These are phyloP conservation scores for Coriolopsis trogii DNA, from an alignment of 1,284 basidiomycete genomes.

Conservation along the genomic window DNA sequence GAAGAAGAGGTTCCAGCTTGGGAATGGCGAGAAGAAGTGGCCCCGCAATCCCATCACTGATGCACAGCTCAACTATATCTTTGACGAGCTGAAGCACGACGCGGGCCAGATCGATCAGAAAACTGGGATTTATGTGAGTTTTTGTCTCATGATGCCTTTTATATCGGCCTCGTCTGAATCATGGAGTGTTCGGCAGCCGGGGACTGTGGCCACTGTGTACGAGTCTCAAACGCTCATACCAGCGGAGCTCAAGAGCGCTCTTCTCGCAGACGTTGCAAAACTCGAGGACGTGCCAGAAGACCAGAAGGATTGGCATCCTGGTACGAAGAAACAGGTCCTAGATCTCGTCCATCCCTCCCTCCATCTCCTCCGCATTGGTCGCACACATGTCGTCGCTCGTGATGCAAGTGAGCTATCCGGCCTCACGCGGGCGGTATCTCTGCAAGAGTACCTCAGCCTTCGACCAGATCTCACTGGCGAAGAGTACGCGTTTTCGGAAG, in stretches of 20 bases:
- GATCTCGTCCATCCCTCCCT: too few species aligned
- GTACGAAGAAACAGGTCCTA: too few species aligned
- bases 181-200: neutral
- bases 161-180: too few species aligned
- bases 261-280: neutral
- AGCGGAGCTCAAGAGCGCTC: neutral
- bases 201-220: slow-evolving; percentile 41
- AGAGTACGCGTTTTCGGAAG: too few species aligned
- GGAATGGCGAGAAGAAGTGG: neutral
- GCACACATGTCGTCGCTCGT: too few species aligned
- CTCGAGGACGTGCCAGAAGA: slow-evolving; percentile 5
- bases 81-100: slow-evolving; percentile 52
- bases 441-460: neutral
- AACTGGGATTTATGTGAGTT: slow-evolving; percentile 38
- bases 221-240: slow-evolving; percentile 33
- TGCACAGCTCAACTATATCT: too few species aligned
- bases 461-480: too few species aligned
- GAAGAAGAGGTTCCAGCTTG: neutral
- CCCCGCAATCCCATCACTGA: neutral
- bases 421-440: too few species aligned
- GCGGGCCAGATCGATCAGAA: slow-evolving; percentile 41
- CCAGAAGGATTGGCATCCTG: slow-evolving; percentile 24
- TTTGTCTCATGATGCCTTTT: too few species aligned
- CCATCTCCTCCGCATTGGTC: too few species aligned
- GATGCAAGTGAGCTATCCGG: too few species aligned